Evolutionary conservation across 768 basidiomycete species (phyloP).

Genomic region (Ephemerocybe angulata): DNA sequence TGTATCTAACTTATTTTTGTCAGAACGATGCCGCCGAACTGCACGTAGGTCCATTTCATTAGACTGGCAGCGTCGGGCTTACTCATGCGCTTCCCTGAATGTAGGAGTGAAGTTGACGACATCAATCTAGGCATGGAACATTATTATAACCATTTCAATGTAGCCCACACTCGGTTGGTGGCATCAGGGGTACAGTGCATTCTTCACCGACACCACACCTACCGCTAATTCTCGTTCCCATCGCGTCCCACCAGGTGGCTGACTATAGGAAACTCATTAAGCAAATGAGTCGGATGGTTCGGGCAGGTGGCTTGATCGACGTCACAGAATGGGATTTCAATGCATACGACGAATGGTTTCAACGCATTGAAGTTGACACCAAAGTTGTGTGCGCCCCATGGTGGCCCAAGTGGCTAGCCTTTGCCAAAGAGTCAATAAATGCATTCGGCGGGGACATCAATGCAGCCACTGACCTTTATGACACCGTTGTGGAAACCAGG

Average conservation of each 20-base stretch:
- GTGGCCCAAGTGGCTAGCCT: slow-evolving; percentile 54
- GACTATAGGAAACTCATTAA: slow-evolving; percentile 64
- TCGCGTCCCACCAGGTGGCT: too few species aligned
- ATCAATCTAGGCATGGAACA: slow-evolving; percentile 83
- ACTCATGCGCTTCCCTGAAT: too few species aligned
- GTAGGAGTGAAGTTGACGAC: slow-evolving; percentile 79
- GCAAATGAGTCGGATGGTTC: slow-evolving; percentile 62
- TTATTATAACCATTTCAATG: slow-evolving; percentile 74
- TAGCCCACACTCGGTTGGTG: slow-evolving; percentile 69
- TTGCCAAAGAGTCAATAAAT: slow-evolving; percentile 44
- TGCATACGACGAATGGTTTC: slow-evolving; percentile 49
- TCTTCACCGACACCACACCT: slow-evolving; percentile 2
- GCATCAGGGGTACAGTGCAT: slow-evolving; percentile 60
- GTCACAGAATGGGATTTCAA: slow-evolving; percentile 69
- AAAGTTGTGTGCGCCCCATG: slow-evolving; percentile 44
- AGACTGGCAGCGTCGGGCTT: too few species aligned
- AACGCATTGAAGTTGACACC: slow-evolving; percentile 26
- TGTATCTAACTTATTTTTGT: too few species aligned
- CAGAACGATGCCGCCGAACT: too few species aligned
- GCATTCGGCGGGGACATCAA: slow-evolving; percentile 16
- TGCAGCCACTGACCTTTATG: slow-evolving; percentile 39
- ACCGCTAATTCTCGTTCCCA: slow-evolving; percentile 3
- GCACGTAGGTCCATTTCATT: not conserved
- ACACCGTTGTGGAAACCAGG: slow-evolving; percentile 53
- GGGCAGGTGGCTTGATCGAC: slow-evolving; percentile 66